Conservation (phyloP, 176 grass and related monocot genomes). For the Saccharum officinarum region DNA sequence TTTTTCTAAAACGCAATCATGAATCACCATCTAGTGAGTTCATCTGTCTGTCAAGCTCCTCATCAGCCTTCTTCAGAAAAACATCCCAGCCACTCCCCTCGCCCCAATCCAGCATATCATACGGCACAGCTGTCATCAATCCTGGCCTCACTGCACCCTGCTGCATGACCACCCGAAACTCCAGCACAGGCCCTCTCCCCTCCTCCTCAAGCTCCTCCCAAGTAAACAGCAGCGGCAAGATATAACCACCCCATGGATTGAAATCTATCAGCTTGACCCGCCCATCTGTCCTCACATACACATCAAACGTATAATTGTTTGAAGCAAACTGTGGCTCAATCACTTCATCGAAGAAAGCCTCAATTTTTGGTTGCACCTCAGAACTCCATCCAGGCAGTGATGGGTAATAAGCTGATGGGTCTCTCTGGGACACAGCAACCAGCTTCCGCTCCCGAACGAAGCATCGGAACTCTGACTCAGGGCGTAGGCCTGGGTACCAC, state of each 20-base stretch:
- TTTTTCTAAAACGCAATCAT: neutral
- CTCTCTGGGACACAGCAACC: conserved; percentile 70
- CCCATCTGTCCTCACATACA: conserved; percentile 51
- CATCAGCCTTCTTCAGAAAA: conserved; percentile 82
- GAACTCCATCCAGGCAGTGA: conserved; percentile 54
- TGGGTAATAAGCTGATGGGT: conserved; percentile 84
- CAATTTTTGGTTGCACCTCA: conserved; percentile 43
- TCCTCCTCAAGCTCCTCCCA: conserved; percentile 76
- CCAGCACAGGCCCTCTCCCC: conserved; percentile 30
- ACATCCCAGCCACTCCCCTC: conserved; percentile 92
- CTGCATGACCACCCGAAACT: conserved; percentile 70
- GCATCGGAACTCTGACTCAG: conserved; percentile 91
- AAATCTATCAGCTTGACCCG: conserved; percentile 82
- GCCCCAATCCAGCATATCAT: conserved; percentile 90
- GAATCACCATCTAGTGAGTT: neutral
- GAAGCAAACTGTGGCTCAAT: conserved; percentile 56
- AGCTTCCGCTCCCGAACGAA: conserved; percentile 57
- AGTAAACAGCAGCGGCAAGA: conserved; percentile 65
- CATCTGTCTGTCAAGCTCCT: conserved; percentile 67
- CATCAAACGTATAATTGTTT: conserved; percentile 72
- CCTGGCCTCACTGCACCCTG: conserved; percentile 80
- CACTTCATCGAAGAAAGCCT: conserved; percentile 59
- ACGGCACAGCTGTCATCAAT: conserved; percentile 83
- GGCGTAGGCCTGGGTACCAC: conserved; percentile 69
- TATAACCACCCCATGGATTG: conserved; percentile 86